A percentile compares a stretch with the other conserved stretches of the same genome.
phyloP scores from a whole-genome alignment of 768 basidiomycete genomes.

The Termitomyces eurrhizus region DNA sequence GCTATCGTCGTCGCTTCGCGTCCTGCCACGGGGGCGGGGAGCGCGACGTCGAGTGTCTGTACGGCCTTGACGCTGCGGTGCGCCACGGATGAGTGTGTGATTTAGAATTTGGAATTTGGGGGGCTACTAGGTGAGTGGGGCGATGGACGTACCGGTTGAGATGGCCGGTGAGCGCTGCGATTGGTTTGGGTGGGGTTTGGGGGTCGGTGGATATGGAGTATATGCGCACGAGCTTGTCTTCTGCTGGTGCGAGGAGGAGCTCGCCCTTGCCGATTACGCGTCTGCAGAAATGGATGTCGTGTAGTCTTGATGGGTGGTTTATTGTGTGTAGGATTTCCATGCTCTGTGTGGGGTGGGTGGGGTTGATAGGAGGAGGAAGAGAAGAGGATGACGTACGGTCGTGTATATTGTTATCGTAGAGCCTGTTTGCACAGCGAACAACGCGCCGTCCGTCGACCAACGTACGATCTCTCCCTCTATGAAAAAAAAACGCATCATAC shows the following conservation, averaged over 20 bases:
- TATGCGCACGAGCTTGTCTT: constrained; percentile 84
- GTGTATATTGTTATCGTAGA: constrained; percentile 80
- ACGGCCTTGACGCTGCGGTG: constrained; percentile 72
- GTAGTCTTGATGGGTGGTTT: constrained; percentile 76
- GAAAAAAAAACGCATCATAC: not conserved
- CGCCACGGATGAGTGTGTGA: too few species aligned
- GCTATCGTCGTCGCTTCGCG: constrained; percentile 54
- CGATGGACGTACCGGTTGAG: constrained; percentile 65
- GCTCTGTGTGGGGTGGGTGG: constrained; percentile 40
- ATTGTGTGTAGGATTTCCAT: constrained; percentile 76
- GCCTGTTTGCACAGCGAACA: constrained; percentile 77
- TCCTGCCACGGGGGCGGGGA: constrained; percentile 33
- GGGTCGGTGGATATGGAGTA: constrained; percentile 57
- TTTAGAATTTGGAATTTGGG: too few species aligned
- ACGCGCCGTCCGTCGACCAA: constrained; percentile 75
- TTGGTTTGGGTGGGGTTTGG: constrained; percentile 45
- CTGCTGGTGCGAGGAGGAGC: constrained; percentile 78
- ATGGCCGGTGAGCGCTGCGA: constrained; percentile 78
- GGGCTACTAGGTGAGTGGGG: not conserved
- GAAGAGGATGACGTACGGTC: constrained; percentile 44
- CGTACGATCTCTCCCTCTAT: constrained; percentile 90
- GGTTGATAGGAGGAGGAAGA: not conserved
- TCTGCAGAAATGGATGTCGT: constrained; percentile 75
- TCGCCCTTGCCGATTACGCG: constrained; percentile 56
- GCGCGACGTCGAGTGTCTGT: constrained; percentile 58